Conservation (phyloP, 371 early-diverging fungal genomes). For the Neoconidiobolus thromboides region DNA sequence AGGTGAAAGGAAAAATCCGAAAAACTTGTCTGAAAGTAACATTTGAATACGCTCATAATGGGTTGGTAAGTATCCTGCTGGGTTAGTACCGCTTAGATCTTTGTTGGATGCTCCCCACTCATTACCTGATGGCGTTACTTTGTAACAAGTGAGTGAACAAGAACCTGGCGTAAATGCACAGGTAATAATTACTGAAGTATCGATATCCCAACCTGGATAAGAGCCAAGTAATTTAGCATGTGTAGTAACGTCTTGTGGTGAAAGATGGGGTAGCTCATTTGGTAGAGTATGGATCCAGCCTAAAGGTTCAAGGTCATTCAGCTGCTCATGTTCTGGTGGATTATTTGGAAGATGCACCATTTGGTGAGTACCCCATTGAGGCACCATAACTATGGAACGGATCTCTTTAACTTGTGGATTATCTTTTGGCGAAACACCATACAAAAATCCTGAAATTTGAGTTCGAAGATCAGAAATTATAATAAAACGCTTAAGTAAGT, state of each 20-base stretch:
- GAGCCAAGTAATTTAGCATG: constrained; percentile 78
- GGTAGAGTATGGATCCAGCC: constrained; percentile 98
- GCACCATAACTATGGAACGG: constrained; percentile 83
- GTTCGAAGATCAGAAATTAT: constrained; percentile 87
- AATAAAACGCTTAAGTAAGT: constrained; percentile 87
- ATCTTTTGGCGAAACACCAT: constrained; percentile 83
- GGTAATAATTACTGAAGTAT: constrained; percentile 73
- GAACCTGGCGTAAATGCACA: constrained; percentile 95
- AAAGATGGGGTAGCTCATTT: constrained; percentile 74
- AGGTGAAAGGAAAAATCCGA: constrained; percentile 97
- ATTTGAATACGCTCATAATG: constrained; percentile 92
- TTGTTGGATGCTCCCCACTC: constrained; percentile 85
- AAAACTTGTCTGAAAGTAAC: constrained; percentile 80
- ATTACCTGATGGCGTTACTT: constrained; percentile 82
- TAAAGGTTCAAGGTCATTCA: constrained; percentile 82
- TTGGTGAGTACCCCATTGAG: constrained; percentile 93
- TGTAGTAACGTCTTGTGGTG: constrained; percentile 78
- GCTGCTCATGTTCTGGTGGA: constrained; percentile 77
- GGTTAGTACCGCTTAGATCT: constrained; percentile 48
- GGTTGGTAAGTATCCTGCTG: constrained; percentile 69
- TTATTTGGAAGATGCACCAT: constrained; percentile 75
- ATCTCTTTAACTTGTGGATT: constrained; percentile 92
- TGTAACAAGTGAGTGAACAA: constrained; percentile 87
- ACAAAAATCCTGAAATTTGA: constrained; percentile 87
- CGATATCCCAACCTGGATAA: constrained; percentile 79